A percentile compares a stretch with the other conserved stretches of the same genome.
Evolutionary conservation across 2,329 filamentous ascomycete genomes (phyloP).

Genomic region (Periconia sp.): DNA sequence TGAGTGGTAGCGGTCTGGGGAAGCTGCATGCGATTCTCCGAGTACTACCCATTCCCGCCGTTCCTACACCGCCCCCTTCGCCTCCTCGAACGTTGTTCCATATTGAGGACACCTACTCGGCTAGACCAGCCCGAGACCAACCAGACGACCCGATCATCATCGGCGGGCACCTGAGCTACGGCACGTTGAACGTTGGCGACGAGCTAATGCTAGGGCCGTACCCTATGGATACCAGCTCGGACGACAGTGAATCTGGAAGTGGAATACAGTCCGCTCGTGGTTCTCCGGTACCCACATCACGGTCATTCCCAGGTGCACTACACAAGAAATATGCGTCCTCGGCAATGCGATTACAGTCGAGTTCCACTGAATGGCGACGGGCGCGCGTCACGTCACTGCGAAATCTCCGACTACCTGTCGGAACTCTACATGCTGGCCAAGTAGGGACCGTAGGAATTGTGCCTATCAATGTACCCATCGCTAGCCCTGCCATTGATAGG

Average conservation of each 20-base stretch:
- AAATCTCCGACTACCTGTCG: conserved; percentile 84
- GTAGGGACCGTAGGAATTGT: conserved; percentile 87
- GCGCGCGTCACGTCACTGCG: conserved; percentile 85
- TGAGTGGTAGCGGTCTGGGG: conserved; percentile 82
- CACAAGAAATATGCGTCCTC: conserved; percentile 23
- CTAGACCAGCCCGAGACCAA: conserved; percentile 48
- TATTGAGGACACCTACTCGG: conserved; percentile 86
- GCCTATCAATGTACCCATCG: conserved; percentile 38
- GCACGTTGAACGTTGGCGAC: conserved; percentile 78
- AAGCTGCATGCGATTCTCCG: conserved; percentile 82
- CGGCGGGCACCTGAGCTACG: conserved; percentile 83
- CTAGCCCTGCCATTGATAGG: conserved; percentile 41
- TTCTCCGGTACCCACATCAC: conserved; percentile 47
- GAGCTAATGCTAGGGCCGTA: conserved; percentile 79
- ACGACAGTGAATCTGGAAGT: conserved; percentile 46
- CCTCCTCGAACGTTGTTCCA: conserved; percentile 74
- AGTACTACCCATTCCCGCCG: conserved; percentile 68
- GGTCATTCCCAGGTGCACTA: conserved; percentile 56
- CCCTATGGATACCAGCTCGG: conserved; percentile 35
- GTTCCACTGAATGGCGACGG: conserved; percentile 70
- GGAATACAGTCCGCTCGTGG: conserved; percentile 25
- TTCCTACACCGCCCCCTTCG: conserved; percentile 43
- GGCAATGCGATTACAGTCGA: conserved; percentile 3
- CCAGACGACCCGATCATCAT: conserved; percentile 64
- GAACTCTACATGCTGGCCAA: conserved; percentile 76